Base-by-base conservation (phyloP, 495 filamentous ascomycete genomes). In the Xylaria longipes region DNA sequence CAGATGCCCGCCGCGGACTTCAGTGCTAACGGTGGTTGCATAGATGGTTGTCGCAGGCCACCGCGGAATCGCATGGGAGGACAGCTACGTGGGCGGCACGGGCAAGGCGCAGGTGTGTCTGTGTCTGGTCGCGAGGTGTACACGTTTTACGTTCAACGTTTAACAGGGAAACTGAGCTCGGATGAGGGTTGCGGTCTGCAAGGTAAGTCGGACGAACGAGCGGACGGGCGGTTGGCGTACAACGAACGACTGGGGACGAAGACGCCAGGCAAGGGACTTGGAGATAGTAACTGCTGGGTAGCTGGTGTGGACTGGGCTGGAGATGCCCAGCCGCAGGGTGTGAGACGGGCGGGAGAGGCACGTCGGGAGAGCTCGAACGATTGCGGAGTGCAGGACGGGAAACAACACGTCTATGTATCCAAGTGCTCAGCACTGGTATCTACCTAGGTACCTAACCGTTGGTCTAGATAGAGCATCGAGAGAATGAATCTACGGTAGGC, bases 1-100 rank as follows among this genome's bases (percentile, higher is more conserved):
- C 85, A 87, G 82, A 81, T 82, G 81, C 81, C 86, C 82, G 83
- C 82, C 75, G 75, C 64, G 70, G 70, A 72, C 70, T 41, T 56
- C 20, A 68, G 45, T 52, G 70, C 63, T 72, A 54, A 72, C 65
- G 64, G 70, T 68, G 63, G 70, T 72, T 54, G 70, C 70, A 72
- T 72, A 72, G 70, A 72, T 72, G 56, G 64, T 60, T 35, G 69
- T 60, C 62, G 62, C 52, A 58, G 56, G 52, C 69, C 58, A 66
- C 29, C 25, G 50, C 15, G 33, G 27, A 33, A 41, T 58, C 60
- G 62, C 52, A 65, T 48, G n/a, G 39, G 22, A 48, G 61, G 62
- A 60, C 35, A 64, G 35, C 15, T 33, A 41, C 20, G 20, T 35
- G 50, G 61, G 69, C 50, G 22, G 50, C 69, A 66, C 64, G 48